Conservation (phyloP, 768 basidiomycete species). For the Russula vinacea region DNA sequence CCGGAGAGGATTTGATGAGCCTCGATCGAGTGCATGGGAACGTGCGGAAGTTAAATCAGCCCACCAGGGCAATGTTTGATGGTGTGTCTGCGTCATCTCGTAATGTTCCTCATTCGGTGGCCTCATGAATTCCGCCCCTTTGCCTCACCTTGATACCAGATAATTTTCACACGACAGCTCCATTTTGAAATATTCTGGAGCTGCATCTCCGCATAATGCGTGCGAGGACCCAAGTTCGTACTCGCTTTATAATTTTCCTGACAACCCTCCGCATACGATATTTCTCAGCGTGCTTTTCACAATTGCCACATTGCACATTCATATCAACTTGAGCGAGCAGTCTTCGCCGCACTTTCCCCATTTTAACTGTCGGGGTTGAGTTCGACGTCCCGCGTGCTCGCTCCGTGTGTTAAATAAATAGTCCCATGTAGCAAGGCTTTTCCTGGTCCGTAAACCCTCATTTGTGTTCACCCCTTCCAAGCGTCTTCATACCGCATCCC, state of each 20-base stretch:
- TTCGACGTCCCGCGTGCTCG: not conserved
- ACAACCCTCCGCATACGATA: not conserved
- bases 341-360: slow-evolving; percentile 9
- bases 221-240: not conserved
- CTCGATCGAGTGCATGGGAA: not conserved
- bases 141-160: slow-evolving; percentile 11
- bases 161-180: not conserved
- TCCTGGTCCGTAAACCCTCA: not conserved
- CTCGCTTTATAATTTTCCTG: not conserved
- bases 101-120: not conserved
- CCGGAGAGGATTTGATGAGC: not conserved
- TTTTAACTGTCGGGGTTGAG: not conserved
- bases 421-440: not conserved
- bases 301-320: slow-evolving; percentile 3
- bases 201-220: not conserved
- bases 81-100: not conserved
- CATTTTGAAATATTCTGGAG: slow-evolving; percentile 3
- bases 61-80: not conserved
- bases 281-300: not conserved
- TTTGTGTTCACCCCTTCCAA: not conserved
- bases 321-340: slow-evolving; percentile 3
- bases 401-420: slow-evolving; percentile 19
- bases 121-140: slow-evolving; percentile 19
- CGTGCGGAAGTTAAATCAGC: not conserved
- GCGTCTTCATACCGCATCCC: not conserved